A percentile compares a stretch with the other conserved stretches of the same genome.
These are phyloP conservation scores for Albugo laibachii DNA, from an alignment of 352 stramenopile genomes.

Conservation along the genomic window DNA sequence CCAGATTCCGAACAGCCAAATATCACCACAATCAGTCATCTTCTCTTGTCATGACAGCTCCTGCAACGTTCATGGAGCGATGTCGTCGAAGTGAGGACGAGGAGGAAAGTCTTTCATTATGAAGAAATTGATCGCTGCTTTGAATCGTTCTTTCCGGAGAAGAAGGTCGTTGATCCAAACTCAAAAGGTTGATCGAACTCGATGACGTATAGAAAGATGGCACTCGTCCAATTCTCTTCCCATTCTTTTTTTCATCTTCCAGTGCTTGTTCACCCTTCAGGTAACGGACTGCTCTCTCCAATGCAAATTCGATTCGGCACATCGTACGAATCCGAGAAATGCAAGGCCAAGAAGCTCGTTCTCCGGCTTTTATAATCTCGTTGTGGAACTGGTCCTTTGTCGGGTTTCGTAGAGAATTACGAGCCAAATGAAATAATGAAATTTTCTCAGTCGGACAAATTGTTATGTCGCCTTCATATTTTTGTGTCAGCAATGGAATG, in stretches of 20 bases:
- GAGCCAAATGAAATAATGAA: conserved; percentile 49
- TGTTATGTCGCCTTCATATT: conserved; percentile 98
- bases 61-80: conserved; percentile 57
- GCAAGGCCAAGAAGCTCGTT: conserved; percentile 84
- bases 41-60: conserved; percentile 71
- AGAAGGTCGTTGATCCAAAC: conserved; percentile 24
- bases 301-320: conserved; percentile 90
- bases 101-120: conserved; percentile 9
- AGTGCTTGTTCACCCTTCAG: conserved; percentile 62
- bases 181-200: conserved; percentile 70
- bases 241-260: conserved; percentile 48
- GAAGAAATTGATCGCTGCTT: conserved; percentile 11
- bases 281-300: conserved; percentile 81
- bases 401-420: conserved; percentile 70
- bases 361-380: conserved; percentile 63
- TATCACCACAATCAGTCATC: not conserved
- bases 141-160: conserved; percentile 6
- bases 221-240: conserved; percentile 50
- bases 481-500: conserved; percentile 70
- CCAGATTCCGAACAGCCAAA: too few relatives aligned
- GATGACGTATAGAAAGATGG: conserved; percentile 78
- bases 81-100: conserved; percentile 31
- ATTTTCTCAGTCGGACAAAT: conserved; percentile 88
- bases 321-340: conserved; percentile 91
- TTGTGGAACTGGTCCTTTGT: conserved; percentile 30